Base-by-base conservation (phyloP, 2,329 filamentous ascomycete species). In the Microsporum ferrugineum region DNA sequence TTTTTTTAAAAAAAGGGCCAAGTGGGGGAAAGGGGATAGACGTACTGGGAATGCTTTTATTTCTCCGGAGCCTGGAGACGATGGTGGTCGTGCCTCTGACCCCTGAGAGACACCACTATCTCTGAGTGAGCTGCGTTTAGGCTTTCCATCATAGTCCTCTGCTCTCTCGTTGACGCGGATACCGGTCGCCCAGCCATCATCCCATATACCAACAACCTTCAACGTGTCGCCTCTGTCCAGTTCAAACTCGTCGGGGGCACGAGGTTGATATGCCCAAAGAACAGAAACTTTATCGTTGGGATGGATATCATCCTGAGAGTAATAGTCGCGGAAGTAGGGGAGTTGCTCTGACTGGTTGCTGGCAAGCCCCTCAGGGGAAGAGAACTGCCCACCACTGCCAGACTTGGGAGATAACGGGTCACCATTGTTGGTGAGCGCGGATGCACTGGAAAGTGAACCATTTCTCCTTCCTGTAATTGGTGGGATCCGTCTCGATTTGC, bases 151-250 rank as follows among this genome's bases (percentile, higher is more conserved):
- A 85, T 90, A 96, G 65, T 96, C 89, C 63, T 97, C 92, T 1
- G 91, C 91, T 60, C 84, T 82, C 68, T 95, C 89, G 60, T 87
- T 82, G 61, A 95, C 78, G 71, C 95, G 81, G 60, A 96, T 82
- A 68, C 94, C 94, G 1, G 94, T 99, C 8, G 94, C 94, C 94
- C 94, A 99, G 55, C 94, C 94, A 72, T 99, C 94, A 70, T 99
- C 94, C 94, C 94, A 99, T 66, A 99, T 99, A 64, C 94, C 94
- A 36, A 97, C 88, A 12, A 99, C 87, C 77, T 96, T 97, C 70
- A 99, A 82, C 91, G 99, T 96, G 71, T 99, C 94, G 60, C 94
- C 94, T 62, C 94, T 85, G 69, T 97, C 94, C 41, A 99, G 80
- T 43, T 89, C 81, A 70, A 97, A 97, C 71, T 99, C 94, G 69